phyloP scores from a whole-genome alignment of 2,329 filamentous ascomycete genomes.

The Botrytis galanthina region DNA sequence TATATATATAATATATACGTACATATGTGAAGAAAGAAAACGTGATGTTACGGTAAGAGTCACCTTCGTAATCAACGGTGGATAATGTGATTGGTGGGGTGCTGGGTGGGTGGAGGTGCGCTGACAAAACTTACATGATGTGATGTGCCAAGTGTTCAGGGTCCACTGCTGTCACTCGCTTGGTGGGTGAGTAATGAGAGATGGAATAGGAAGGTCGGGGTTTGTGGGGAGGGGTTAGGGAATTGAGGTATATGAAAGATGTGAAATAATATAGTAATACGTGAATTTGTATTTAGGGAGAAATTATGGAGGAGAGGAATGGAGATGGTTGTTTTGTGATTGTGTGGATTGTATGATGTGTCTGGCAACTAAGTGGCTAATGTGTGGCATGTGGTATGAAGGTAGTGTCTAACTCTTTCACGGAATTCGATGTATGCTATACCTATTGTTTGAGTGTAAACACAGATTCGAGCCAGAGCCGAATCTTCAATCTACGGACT shows the following conservation, averaged over 20 bases:
- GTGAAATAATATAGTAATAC: too few relatives aligned
- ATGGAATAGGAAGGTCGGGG: not conserved
- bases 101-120: not conserved
- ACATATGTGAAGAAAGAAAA: not conserved
- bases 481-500: not conserved
- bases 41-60: not conserved
- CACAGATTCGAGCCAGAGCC: not conserved
- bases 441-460: not conserved
- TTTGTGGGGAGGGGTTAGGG: not conserved
- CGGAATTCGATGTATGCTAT: not conserved
- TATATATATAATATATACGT: not conserved
- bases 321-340: too few relatives aligned
- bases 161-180: slow-evolving; percentile 1
- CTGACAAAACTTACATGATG: not conserved
- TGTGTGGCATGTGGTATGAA: too few relatives aligned
- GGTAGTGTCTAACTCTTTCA: not conserved
- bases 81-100: not conserved
- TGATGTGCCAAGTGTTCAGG: slow-evolving; percentile 4
- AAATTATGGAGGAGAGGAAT: not conserved
- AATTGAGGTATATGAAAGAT: not conserved
- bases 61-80: not conserved
- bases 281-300: not conserved
- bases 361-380: too few relatives aligned
- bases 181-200: not conserved
- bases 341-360: too few relatives aligned